Evolutionary conservation across 129 eudicot genomes (phyloP).

Genomic region (Logfia minima): DNA sequence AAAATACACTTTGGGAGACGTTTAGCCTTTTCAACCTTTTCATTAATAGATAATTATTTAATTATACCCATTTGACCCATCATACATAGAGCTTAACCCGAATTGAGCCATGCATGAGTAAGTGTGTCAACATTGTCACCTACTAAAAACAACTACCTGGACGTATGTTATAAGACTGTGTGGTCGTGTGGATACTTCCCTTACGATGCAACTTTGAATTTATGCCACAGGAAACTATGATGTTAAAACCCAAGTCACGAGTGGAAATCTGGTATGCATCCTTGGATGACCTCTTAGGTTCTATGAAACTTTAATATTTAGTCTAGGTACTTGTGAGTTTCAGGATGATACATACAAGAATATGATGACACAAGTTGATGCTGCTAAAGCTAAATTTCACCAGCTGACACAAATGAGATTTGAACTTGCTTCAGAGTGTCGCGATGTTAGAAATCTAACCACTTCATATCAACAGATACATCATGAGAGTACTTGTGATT

Average conservation of each 20-base stretch:
- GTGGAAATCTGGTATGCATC: slow-evolving; percentile 34
- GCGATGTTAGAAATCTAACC: slow-evolving; percentile 45
- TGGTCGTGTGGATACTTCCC: neutral
- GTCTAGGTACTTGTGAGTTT: slow-evolving; percentile 16
- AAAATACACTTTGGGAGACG: neutral
- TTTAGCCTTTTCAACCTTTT: neutral
- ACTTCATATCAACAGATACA: slow-evolving; percentile 3
- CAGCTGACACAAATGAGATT: slow-evolving; percentile 39
- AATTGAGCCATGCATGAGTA: neutral
- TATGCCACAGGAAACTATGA: slow-evolving; percentile 33
- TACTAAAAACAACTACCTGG: neutral
- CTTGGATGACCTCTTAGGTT: slow-evolving; percentile 11
- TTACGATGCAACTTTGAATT: slow-evolving; percentile 16
- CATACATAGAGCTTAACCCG: neutral
- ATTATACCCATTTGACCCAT: neutral
- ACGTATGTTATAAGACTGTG: neutral
- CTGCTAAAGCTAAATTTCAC: slow-evolving; percentile 59
- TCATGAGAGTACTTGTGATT: slow-evolving; percentile 10
- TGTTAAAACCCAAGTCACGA: slow-evolving; percentile 21
- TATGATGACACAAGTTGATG: slow-evolving; percentile 37
- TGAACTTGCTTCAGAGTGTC: slow-evolving; percentile 47
- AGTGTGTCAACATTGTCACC: neutral
- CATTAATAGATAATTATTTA: neutral
- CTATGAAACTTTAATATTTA: neutral
- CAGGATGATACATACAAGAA: slow-evolving; percentile 42